Base-by-base conservation (phyloP, 2,329 filamentous ascomycete species). In the Penicillium sp. region DNA sequence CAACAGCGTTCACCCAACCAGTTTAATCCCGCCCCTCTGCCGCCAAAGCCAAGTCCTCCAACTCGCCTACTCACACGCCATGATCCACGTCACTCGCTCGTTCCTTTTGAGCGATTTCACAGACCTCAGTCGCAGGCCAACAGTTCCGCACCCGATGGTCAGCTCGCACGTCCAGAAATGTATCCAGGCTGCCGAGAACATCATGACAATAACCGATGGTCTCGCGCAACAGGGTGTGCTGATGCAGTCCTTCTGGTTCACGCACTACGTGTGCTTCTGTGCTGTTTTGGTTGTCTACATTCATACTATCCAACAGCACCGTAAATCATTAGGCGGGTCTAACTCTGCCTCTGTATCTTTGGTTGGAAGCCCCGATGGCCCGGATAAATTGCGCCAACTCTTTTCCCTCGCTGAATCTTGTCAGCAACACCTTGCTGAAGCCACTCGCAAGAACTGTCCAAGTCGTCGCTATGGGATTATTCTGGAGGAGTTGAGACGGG, bases 391-490 rank as follows among this genome's bases (percentile, higher is more conserved):
- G 22, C 61, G 64, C 5, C 66, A 69, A 12, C 66, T 80, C 2
- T 73, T 80, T 31, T 61, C 69, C 14, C 71, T 78, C 9, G 77
- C 77, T 3, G 77, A 79, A 50, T 65, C 69, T n/a, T 79, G 77
- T 54, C 69, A 80, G 43, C 68, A 70, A 11, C 76, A 80, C 57
- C 70, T 80, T 14, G 77, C 76, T 2, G 71, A 75, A 50, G 78
- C 77, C 3, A 79, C 78, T 4, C 73, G 75, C 2, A 74, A 70
- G 12, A 79, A 79, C 31, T 79, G 77, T 2, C 78, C 78, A 0
- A 78, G 76, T 45, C 73, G 76, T 7, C 71, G 77, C 37, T 80
- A 80, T 42, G 76, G 75, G 30, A 79, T 80, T 46, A 80, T 80
- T 41, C 60, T 80, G 10, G 76, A 78, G 44, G 78, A 80, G 52